Evolutionary conservation across 345 rosid species (phyloP).

Genomic region (Hibiscus trionum): DNA sequence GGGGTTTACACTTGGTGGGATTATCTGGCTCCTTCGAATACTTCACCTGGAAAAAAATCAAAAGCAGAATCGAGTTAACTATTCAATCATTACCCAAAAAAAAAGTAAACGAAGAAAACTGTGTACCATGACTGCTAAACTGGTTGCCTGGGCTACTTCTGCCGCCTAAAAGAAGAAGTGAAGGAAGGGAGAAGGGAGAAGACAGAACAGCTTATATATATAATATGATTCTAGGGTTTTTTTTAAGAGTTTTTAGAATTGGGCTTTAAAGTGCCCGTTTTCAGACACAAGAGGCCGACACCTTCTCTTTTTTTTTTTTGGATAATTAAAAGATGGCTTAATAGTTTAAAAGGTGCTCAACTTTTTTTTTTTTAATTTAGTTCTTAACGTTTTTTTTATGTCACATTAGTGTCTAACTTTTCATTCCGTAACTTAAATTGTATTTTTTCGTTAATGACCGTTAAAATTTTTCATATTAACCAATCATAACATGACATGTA

Average conservation of each 20-base stretch:
- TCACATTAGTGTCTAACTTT: too few species aligned
- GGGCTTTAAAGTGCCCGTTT: not conserved
- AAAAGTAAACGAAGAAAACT: not conserved
- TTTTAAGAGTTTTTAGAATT: not conserved
- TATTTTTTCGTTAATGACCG: too few species aligned
- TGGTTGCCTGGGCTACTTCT: not conserved
- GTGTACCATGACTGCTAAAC: constrained; percentile 4
- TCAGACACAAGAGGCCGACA: not conserved
- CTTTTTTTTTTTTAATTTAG: too few species aligned
- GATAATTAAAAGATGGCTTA: not conserved
- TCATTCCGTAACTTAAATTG: too few species aligned
- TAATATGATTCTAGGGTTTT: not conserved
- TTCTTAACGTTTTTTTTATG: too few species aligned
- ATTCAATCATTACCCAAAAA: too few species aligned
- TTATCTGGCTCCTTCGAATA: constrained; percentile 92
- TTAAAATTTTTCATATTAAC: too few species aligned
- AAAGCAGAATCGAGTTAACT: not conserved
- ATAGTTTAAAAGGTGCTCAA: too few species aligned
- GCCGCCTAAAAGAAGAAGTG: not conserved
- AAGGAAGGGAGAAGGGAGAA: not conserved
- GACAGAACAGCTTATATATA: not conserved
- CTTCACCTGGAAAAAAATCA: constrained; percentile 57
- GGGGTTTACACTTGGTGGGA: constrained; percentile 67
- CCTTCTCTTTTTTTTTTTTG: not conserved
- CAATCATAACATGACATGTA: too few species aligned